Evolutionary conservation across 148 eudicot genomes (phyloP).

Genomic region (Drosera capensis): DNA sequence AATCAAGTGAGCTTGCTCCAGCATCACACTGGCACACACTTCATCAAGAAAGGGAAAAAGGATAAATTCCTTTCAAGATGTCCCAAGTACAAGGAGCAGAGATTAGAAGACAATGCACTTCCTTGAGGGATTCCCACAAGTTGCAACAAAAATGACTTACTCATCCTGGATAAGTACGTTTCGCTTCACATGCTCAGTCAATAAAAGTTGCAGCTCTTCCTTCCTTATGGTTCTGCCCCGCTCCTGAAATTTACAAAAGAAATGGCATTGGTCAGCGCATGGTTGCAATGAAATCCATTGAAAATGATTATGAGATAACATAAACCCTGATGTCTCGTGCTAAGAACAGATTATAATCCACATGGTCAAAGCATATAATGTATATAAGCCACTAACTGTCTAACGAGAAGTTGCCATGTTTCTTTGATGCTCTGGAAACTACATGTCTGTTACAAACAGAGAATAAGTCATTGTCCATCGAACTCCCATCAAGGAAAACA

Average conservation of each 20-base stretch:
- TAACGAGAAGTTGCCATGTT: no score
- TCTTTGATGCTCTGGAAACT: no score
- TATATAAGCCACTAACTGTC: no score
- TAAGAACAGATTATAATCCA: no score
- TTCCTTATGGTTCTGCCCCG: slow-evolving; percentile 30
- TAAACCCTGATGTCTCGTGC: no score
- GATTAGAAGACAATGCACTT: slow-evolving; percentile 62
- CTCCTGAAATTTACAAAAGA: slow-evolving; percentile 29
- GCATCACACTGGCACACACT: slow-evolving; percentile 7
- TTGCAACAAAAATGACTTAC: slow-evolving; percentile 45
- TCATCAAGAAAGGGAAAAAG: slow-evolving; percentile 44
- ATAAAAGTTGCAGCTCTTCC: slow-evolving; percentile 22
- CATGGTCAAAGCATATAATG: no score
- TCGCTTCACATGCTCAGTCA: slow-evolving; percentile 56
- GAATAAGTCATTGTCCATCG: no score
- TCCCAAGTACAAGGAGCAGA: slow-evolving; percentile 80
- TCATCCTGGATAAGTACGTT: slow-evolving; percentile 50
- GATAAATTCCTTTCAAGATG: slow-evolving; percentile 47
- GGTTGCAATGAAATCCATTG: not conserved
- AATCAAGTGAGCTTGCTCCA: slow-evolving; percentile 2
- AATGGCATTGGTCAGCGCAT: not conserved
- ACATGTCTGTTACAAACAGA: no score
- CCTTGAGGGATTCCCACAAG: slow-evolving; percentile 91
- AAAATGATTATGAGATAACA: not conserved
- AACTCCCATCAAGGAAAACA: no score